Percentiles rank a stretch among this genome's conserved stretches.
Conservation (phyloP, 768 basidiomycete genomes). For the Lactifluus pinguis region DNA sequence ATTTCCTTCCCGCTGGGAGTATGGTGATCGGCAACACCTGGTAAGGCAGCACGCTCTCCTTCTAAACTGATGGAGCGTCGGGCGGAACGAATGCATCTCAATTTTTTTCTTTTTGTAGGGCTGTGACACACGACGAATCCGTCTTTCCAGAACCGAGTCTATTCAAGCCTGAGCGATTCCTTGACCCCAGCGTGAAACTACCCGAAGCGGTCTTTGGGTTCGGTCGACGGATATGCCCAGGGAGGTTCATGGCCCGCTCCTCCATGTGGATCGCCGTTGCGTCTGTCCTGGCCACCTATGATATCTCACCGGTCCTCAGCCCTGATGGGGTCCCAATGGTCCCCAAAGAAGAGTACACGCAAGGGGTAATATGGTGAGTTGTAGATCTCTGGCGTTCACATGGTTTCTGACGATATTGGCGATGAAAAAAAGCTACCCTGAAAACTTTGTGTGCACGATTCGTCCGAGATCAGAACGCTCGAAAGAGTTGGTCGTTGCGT, state of each 20-base stretch:
- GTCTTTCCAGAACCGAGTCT: constrained; percentile 8
- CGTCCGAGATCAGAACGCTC: constrained; percentile 15
- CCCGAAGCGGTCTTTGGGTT: constrained; percentile 12
- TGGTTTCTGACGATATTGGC: not conserved
- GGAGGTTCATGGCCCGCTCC: constrained; percentile 12
- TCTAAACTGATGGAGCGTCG: not conserved
- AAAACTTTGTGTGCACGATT: constrained; percentile 22
- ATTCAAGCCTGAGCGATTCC: constrained; percentile 15
- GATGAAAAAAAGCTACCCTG: constrained; percentile 14
- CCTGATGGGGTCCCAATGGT: not conserved
- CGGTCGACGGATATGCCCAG: constrained; percentile 16
- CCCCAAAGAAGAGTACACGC: constrained; percentile 3
- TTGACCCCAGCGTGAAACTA: not conserved
- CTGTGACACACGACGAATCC: constrained; percentile 10
- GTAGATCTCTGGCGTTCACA: not conserved
- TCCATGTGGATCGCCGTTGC: constrained; percentile 13
- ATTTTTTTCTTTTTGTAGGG: constrained; percentile 3
- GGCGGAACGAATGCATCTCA: not conserved
- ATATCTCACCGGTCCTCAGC: not conserved
- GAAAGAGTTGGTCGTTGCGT: constrained; percentile 12
- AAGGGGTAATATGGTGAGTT: constrained; percentile 15
- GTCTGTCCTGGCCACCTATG: constrained; percentile 7
- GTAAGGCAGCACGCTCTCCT: not conserved
- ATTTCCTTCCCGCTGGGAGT: constrained; percentile 27
- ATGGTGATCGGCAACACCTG: constrained; percentile 21